Evolutionary conservation across 116 monocot species (phyloP), one percentile per base, ranked within the genome.

Genomic region (Phalaenopsis hybrid): DNA sequence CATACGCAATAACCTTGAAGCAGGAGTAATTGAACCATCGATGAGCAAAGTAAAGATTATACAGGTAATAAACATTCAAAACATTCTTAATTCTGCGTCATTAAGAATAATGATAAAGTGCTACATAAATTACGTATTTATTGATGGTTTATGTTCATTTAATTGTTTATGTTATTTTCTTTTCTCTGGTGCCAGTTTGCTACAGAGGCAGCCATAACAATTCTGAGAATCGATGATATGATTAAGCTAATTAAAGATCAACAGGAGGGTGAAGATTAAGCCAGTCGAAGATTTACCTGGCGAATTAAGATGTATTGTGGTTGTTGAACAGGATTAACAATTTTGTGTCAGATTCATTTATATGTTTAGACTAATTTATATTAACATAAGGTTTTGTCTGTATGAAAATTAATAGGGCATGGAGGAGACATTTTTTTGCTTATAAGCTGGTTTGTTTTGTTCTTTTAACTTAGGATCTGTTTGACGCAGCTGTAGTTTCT

Each of bases 11-110:
- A 96, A 96, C 79, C 89, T 96, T 7, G 91, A 94, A 81, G 94
- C 92, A 44, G 96, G 94, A 44, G 96, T 96, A 73, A 96, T 96
- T 77, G 96, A 96, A 78, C 96, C 96, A 81, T 88, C 96, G 37
- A 96, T 96, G 96, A 96, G 96, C 81, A 96, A 96, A 94, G 90
- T 94, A 76, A 96, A 96, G 82, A 96, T 94, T 73, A 81, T 96
- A 84, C 96, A 96, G 92, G 96, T 94, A 76, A 41, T 8, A 37
- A 16, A 20, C 9, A 7, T 82, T 79, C 8, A 74, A 44, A 33
- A 37, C 31, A 33, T 25, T 15, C 52, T 50, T 8, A 15, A 51
- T 25, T 11, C 2, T 9, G 7, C 61, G 75, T 46, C 9, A 5
- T 34, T 41, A 15, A 67, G 23, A 15, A 9, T 67, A 3, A 67